Evolutionary conservation across 192 early-diverging fungal genomes (phyloP), one percentile per base, ranked within the genome.

Genomic region (Allomyces arbusculus): DNA sequence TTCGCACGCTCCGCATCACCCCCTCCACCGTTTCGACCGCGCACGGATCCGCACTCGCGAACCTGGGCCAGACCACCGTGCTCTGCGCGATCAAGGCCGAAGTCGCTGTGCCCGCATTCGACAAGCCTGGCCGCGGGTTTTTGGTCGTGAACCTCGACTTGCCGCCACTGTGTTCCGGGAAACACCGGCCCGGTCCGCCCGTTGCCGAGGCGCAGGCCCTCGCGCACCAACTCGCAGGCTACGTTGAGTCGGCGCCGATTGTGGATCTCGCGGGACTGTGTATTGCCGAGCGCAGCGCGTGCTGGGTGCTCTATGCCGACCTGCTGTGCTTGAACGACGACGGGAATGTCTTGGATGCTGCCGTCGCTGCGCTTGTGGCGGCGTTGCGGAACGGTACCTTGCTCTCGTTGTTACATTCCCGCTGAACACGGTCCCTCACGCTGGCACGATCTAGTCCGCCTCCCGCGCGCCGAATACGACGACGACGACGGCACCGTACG

Each of bases 71-170:
- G 40, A 95, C 92, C 1, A 91, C 87, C 12, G 87, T 91, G 19
- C 78, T 94, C 7, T 95, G 93, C 68, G 95, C 92, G 22, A 85
- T 98, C 64, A 98, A 98, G 72, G 93, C 89, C 23, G 91, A 95
- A 75, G 89, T 95, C 4, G 78, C 89, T 25, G 85, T 88, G 68
- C 92, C 95, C 25, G 75, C 77, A 24, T 72, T 91, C 24, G 78
- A 77, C 50, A 33, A 40, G 1, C 91, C 92, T 22, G 73, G 79
- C 61, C 69, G 81, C 45, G 93, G 95, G 14, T 96, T 84, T 66
- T 76, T 98, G 22, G 90, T 92, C 19, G 89, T 92, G 3, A 98
- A 96, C 68, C 74, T 98, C 10, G 92, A 95, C 64, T 75, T 98
- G 24, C 87, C 90, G 44, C 85, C 95, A n/a, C 83, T 95, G 69